Evolutionary conservation across 108 stramenopile species (phyloP).

Genomic region (Cyclotella atomus): DNA sequence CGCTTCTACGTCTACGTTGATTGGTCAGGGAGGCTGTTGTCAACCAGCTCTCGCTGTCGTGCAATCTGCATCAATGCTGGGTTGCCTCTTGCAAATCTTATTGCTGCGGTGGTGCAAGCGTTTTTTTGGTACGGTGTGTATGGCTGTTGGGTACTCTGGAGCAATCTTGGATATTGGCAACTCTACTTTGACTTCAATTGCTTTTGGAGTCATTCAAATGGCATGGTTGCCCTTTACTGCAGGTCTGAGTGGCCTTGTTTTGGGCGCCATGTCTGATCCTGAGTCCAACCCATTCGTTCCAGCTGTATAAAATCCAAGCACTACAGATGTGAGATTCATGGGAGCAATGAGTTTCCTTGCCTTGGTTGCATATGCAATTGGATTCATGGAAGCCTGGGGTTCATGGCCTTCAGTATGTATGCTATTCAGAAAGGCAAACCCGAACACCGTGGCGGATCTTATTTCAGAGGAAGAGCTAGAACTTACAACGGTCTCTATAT

Average conservation of each 20-base stretch:
- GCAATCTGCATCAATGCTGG: too few species aligned
- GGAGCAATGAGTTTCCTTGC: constrained; percentile 7
- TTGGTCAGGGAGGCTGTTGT: too few species aligned
- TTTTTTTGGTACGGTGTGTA: constrained; percentile 2
- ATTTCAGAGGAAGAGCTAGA: constrained; percentile 10
- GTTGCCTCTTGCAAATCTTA: not conserved
- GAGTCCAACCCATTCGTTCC: constrained; percentile 9
- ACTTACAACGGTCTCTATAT: not conserved
- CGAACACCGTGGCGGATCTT: not conserved
- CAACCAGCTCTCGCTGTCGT: too few species aligned
- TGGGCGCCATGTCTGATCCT: constrained; percentile 1
- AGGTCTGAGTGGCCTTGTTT: not conserved
- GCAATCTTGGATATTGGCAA: not conserved
- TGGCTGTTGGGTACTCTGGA: not conserved
- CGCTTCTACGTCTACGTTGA: too few species aligned
- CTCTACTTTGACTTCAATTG: constrained; percentile 1
- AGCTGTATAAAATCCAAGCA: not conserved
- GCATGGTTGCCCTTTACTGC: constrained; percentile 2
- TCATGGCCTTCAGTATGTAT: constrained; percentile 13
- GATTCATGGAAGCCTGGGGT: not conserved
- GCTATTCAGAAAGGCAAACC: constrained; percentile 6
- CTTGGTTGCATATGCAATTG: not conserved
- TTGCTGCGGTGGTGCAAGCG: not conserved
- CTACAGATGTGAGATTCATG: not conserved
- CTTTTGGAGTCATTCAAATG: not conserved